Conservation (phyloP, 2,329 filamentous ascomycete species). For the Clarireedia monteithiana region DNA sequence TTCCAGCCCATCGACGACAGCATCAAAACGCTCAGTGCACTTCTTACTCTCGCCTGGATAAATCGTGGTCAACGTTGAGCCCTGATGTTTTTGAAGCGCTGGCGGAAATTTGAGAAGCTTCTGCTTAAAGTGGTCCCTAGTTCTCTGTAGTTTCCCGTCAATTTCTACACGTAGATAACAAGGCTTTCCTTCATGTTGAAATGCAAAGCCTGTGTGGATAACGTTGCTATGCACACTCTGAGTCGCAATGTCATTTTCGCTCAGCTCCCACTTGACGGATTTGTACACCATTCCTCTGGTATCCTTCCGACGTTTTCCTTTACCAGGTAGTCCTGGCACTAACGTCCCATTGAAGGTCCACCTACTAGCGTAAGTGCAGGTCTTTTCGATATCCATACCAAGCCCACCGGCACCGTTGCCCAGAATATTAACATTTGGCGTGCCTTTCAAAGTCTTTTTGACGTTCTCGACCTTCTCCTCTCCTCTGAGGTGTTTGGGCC, state of each 20-base stretch:
- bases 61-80: neutral
- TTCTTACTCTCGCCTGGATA: neutral
- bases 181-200: neutral
- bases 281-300: neutral
- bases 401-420: neutral
- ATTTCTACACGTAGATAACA: neutral
- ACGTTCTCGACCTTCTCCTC: neutral
- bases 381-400: neutral
- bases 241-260: neutral
- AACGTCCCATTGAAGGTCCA: neutral
- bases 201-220: neutral
- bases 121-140: neutral
- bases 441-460: neutral
- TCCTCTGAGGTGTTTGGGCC: neutral
- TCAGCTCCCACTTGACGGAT: neutral
- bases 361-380: neutral
- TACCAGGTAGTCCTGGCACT: neutral
- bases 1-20: neutral
- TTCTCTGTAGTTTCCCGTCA: neutral
- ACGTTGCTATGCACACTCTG: neutral
- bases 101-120: neutral
- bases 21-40: neutral
- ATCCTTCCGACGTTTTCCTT: neutral
- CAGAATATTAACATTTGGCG: neutral
- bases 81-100: neutral